Base-by-base conservation (phyloP, 371 early-diverging fungal species). In the Parasitella parasitica region DNA sequence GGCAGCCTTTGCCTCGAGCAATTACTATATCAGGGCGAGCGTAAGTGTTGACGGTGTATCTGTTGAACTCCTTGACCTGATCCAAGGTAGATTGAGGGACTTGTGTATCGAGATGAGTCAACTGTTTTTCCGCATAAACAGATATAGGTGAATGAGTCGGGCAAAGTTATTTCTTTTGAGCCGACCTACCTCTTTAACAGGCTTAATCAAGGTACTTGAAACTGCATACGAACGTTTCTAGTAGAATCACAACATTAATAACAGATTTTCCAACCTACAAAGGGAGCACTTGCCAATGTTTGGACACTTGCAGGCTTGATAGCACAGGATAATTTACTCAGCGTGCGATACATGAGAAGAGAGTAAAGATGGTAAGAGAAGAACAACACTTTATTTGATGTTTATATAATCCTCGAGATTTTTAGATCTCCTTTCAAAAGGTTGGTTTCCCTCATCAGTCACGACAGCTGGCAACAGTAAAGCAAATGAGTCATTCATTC, bases 1-100 rank as follows among this genome's bases (percentile, higher is more conserved):
- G 80, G 64, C 81, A 78, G 13, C 95, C 94, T 70, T 89, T 75
- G 50, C 95, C 96, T 62, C 86, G 88, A 3, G 78, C 74, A 22
- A 91, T 81, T 34, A 89, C 76, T 6, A 89, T 59, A n/a, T 78
- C 69, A 12, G 90, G 91, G 22, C 89, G 85, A 22, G 74, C 70
- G 46, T 91, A 91, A 4, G 89, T 85, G 46, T 83, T 84, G 46
- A 91, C 65, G 13, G 85, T 83, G 66, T 86, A 90, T 59, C 81
- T 82, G 54, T 63, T 72, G 59, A 70, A 80, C 58, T 72, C 68
- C 11, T 75, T 58, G n/a, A 86, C 71, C 38, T 67, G 61, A 16
- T 76, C 73, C 11, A 66, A 37, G 0, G 84, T 82, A 39, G 70
- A 60, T 54, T 77, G 72, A 52, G 80, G 73, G 4, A 76, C 74